Evolutionary conservation across 1,284 basidiomycete species (phyloP).

Genomic region (Leucoagaricus sp.): DNA sequence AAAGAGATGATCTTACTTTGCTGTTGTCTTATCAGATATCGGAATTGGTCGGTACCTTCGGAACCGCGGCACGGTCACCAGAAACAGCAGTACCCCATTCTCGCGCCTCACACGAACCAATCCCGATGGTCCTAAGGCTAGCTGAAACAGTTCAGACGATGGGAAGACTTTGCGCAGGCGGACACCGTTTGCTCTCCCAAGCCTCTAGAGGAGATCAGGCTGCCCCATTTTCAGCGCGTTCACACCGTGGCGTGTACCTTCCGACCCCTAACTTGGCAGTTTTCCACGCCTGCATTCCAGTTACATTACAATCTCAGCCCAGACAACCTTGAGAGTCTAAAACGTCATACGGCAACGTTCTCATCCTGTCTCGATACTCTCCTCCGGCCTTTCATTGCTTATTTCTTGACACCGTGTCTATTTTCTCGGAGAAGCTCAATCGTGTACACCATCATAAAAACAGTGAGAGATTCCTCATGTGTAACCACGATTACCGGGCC

Average conservation of each 20-base stretch:
- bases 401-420: slow-evolving; percentile 12
- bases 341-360: slow-evolving; percentile 5
- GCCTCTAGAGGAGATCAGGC: background rate
- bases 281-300: slow-evolving; percentile 13
- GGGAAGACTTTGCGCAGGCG: background rate
- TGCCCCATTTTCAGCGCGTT: slow-evolving; percentile 7
- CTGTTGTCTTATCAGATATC: slow-evolving; percentile 42
- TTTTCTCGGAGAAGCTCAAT: slow-evolving; percentile 7
- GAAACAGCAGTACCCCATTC: slow-evolving; percentile 12
- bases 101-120: slow-evolving; percentile 13
- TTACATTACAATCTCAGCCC: slow-evolving; percentile 7
- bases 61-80: slow-evolving; percentile 16
- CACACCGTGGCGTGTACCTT: slow-evolving; percentile 15
- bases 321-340: slow-evolving; percentile 12
- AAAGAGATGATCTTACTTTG: slow-evolving; percentile 15
- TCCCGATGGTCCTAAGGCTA: slow-evolving; percentile 9
- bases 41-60: slow-evolving; percentile 29
- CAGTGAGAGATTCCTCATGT: slow-evolving; percentile 14
- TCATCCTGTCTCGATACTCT: slow-evolving; percentile 10
- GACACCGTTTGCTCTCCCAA: slow-evolving; percentile 9
- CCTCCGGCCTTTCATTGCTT: slow-evolving; percentile 1
- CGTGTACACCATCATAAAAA: slow-evolving; percentile 15
- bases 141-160: slow-evolving; percentile 7
- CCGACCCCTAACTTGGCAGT: slow-evolving; percentile 1
- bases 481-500: slow-evolving; percentile 20